Base-by-base conservation (phyloP, 2,329 filamentous ascomycete genomes). In the Colletotrichum euphorbiae region DNA sequence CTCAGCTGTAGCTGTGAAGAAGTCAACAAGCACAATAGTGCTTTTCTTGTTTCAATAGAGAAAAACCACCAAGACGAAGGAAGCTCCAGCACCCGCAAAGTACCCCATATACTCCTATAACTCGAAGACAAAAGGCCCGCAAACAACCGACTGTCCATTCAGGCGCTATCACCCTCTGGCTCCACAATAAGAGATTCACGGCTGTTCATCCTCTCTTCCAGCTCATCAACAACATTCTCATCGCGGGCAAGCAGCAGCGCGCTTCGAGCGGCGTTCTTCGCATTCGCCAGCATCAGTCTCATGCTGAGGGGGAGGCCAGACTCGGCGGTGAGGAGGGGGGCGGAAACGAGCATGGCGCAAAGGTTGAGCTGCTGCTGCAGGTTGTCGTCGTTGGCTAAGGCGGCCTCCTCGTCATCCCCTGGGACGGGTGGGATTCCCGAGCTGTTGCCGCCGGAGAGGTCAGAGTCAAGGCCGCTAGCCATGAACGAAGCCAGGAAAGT, bases 291-390 rank as follows among this genome's bases (percentile, higher is more conserved):
- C 45, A 48, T 48, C 45, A 48, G 24, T 48, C 45, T 48, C 9
- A 48, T 48, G 45, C 45, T 48, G 2, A 48, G 12, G 1, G 45
- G 45, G 9, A 48, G 45, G 11, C 45, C 45, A 28, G 45, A 48
- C 45, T 48, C 45, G 6, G 45, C 45, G 0, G 45, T 48, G 19
- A 48, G 45, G 5, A 48, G 45, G 19, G 45, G 45, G 45, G 45
- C 12, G 9, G 45, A 48, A 28, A 48, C 45, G 17, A 48, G 45
- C 45, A 48, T 48, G 5, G 45, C 45, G 17, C 45, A 48, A 8
- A 48, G 45, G 11, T 48, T 48, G 19, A 48, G 45, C 45, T 19
- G 45, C 45, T 48, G 45, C 45, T 48, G 45, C 45, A 48, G 45
- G 45, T 48, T 48, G 45, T 28, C 45, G 45, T 48, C 45, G 45